These are phyloP conservation scores for Hibiscus trionum DNA, from an alignment of 345 rosid genomes.

Conservation along the genomic window DNA sequence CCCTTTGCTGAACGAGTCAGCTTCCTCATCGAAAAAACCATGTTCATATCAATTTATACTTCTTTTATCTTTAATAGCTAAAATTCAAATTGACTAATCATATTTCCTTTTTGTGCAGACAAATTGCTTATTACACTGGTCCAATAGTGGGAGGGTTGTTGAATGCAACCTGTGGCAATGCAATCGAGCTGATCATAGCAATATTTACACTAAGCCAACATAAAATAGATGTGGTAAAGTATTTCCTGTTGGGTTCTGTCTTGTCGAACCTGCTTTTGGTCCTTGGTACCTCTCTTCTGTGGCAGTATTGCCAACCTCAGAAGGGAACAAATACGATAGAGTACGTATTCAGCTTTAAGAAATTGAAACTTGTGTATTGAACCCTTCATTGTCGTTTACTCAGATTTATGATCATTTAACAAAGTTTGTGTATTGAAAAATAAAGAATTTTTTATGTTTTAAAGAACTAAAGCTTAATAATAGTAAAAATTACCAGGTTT, in stretches of 20 bases:
- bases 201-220: constrained; percentile 50
- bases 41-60: neutral
- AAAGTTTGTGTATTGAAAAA: too few relatives aligned
- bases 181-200: constrained; percentile 85
- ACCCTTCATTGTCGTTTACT: too few relatives aligned
- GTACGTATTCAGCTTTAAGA: constrained; percentile 20
- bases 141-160: constrained; percentile 92
- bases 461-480: too few relatives aligned
- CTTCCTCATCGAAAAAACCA: constrained; percentile 82
- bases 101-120: constrained; percentile 38
- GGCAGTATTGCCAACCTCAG: constrained; percentile 73
- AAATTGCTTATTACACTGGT: constrained; percentile 77
- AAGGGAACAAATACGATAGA: constrained; percentile 68
- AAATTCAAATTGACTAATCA: neutral
- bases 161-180: constrained; percentile 98
- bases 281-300: constrained; percentile 83
- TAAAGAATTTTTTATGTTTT: too few relatives aligned
- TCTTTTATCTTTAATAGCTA: neutral
- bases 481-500: too few relatives aligned
- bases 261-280: constrained; percentile 89
- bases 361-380: too few relatives aligned
- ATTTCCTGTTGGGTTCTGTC: constrained; percentile 77
- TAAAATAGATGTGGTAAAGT: constrained; percentile 73
- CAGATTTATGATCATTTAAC: too few relatives aligned
- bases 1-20: constrained; percentile 94